These are phyloP conservation scores for Vigna nakashimae DNA, from an alignment of 306 rosid species.

Conservation along the genomic window DNA sequence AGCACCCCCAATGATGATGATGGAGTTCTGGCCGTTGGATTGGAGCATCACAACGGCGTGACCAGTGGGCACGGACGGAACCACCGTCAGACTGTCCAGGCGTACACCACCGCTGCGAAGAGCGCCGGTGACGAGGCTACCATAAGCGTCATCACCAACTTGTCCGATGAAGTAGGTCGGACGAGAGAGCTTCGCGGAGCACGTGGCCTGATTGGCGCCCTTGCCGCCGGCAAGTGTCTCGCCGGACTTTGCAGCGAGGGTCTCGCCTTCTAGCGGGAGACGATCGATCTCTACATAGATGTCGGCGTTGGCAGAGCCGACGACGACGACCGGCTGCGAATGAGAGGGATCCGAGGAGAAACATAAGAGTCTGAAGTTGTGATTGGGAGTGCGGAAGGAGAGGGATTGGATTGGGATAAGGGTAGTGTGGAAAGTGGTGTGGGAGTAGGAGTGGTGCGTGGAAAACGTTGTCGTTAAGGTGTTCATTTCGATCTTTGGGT, in stretches of 20 bases:
- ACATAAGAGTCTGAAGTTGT: constrained; percentile 45
- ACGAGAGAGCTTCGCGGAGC: constrained; percentile 72
- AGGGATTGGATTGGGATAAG: constrained; percentile 47
- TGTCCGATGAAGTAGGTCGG: constrained; percentile 91
- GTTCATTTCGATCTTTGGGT: constrained; percentile 41
- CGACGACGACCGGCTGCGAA: constrained; percentile 68
- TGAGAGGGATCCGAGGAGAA: constrained; percentile 51
- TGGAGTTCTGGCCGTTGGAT: constrained; percentile 82
- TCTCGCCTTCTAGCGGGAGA: constrained; percentile 75
- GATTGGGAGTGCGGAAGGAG: constrained; percentile 49
- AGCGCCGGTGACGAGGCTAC: constrained; percentile 64
- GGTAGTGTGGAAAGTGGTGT: neutral
- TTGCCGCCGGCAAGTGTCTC: constrained; percentile 88
- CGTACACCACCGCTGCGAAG: constrained; percentile 62
- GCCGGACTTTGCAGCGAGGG: constrained; percentile 68
- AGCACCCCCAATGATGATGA: constrained; percentile 87
- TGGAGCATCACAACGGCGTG: constrained; percentile 93
- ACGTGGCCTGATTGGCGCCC: constrained; percentile 87
- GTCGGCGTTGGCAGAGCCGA: constrained; percentile 92
- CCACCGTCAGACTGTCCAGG: constrained; percentile 55
- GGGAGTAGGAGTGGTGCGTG: neutral
- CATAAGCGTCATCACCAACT: constrained; percentile 80
- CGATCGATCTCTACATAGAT: constrained; percentile 83
- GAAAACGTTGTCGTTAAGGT: constrained; percentile 33
- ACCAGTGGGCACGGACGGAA: constrained; percentile 65